Conservation (phyloP, 2,329 filamentous ascomycete species). For the Fusarium palustre region DNA sequence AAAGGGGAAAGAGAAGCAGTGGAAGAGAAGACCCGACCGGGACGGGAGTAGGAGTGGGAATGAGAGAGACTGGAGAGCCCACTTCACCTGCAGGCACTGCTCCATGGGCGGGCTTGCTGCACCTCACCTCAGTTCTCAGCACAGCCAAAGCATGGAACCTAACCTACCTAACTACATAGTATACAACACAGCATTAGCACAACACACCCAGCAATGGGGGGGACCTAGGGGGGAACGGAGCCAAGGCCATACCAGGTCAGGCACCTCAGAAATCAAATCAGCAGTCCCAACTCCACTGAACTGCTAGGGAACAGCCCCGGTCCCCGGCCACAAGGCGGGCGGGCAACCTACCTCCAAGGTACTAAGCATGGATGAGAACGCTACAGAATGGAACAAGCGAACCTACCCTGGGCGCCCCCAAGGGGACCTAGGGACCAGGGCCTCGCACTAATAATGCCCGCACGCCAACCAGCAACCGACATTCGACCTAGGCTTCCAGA, state of each 20-base stretch:
- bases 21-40: constrained; percentile 26
- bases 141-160: neutral
- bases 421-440: constrained; percentile 15
- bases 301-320: constrained; percentile 27
- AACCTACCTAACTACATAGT: neutral
- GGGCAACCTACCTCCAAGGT: neutral
- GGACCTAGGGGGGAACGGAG: neutral
- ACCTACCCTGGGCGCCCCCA: neutral
- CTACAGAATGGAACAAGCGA: constrained; percentile 41
- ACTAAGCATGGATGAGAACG: constrained; percentile 22
- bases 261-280: constrained; percentile 29
- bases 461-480: constrained; percentile 32
- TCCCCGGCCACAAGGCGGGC: constrained; percentile 24
- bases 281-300: constrained; percentile 27
- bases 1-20: constrained; percentile 44
- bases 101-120: neutral
- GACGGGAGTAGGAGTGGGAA: constrained; percentile 16
- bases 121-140: constrained; percentile 12
- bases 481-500: constrained; percentile 31
- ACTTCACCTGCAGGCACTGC: constrained; percentile 5
- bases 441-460: constrained; percentile 9
- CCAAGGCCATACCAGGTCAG: constrained; percentile 13
- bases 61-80: constrained; percentile 19
- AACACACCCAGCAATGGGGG: neutral
- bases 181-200: neutral